Evolutionary conservation across 192 early-diverging fungal genomes (phyloP), one percentile per base, ranked within the genome.

Genomic region (Physocladia obscura): DNA sequence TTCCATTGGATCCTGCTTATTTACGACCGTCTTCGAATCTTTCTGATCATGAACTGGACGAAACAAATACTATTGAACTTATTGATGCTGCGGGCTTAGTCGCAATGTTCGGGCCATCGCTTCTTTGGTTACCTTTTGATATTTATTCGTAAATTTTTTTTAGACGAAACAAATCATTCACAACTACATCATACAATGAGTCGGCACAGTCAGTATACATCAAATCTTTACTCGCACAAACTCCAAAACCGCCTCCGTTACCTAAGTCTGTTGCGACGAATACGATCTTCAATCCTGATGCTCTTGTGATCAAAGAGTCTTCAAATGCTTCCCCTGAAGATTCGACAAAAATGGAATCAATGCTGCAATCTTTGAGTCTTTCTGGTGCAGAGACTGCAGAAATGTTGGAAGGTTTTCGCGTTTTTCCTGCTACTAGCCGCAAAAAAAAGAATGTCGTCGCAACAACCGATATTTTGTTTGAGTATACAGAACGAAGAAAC

Each of bases 1-100:
- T 96, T 27, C 81, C 87, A 0, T 84, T 87, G 6, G 91, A 94
- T 56, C 89, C 94, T 0, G 60, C 90, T 0, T 96, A 91, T 75
- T 79, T 92, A 67, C 71, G 81, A 31, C n/a, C n/a, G 78, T 87
- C 57, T 48, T 61, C 0, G 71, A 85, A n/a, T n/a, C n/a, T n/a
- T n/a, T n/a, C n/a, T n/a, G n/a, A n/a, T n/a, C 30, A 34, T 15
- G 54, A 57, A 22, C 5, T 34, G 36, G 26, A 3, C 29, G 24
- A 60, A 22, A 3, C 17, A 2, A 37, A 47, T 30, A 22, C 30
- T 8, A 50, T 73, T 58, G 63, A 57, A 22, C 3, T 62, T 15
- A 47, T 62, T n/a, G 59, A 62, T 44, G 13, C 24, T n/a, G 15
- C 8, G 4, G 17, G 8, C 15, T 21, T 62, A 24, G 19, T 35